Percentiles rank a stretch among this genome's conserved stretches.
These are phyloP conservation scores for Quillaja saponaria DNA, from an alignment of 306 rosid genomes.

Conservation along the genomic window DNA sequence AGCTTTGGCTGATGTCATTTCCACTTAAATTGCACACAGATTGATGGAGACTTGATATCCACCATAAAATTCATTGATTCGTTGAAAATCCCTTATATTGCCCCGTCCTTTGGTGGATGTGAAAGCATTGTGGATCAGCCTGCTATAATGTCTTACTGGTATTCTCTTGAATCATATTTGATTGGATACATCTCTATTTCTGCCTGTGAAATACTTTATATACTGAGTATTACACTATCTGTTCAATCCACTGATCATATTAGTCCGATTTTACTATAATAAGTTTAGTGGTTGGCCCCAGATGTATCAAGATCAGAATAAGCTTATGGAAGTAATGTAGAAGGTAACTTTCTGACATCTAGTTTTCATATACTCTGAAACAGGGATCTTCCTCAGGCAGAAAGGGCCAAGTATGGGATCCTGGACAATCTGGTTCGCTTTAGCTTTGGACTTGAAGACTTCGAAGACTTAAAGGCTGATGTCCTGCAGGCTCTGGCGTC, in stretches of 20 bases:
- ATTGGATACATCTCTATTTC: no score
- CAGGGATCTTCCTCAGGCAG: slow-evolving; percentile 76
- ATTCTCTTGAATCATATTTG: slow-evolving; percentile 22
- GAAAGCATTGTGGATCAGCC: slow-evolving; percentile 99
- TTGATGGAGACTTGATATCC: slow-evolving; percentile 68
- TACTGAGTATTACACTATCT: not conserved
- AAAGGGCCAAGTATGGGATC: slow-evolving; percentile 77
- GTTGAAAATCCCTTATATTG: slow-evolving; percentile 88
- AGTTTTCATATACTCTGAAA: slow-evolving; percentile 27
- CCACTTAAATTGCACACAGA: slow-evolving; percentile 42
- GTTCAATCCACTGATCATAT: slow-evolving; percentile 7
- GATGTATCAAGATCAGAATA: slow-evolving; percentile 9
- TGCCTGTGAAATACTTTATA: not conserved
- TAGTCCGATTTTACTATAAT: slow-evolving; percentile 24
- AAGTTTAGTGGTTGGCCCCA: slow-evolving; percentile 15
- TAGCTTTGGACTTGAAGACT: slow-evolving; percentile 91
- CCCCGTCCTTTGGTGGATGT: slow-evolving; percentile 96
- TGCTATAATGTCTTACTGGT: slow-evolving; percentile 94
- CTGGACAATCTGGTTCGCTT: slow-evolving; percentile 88
- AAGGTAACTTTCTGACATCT: not conserved
- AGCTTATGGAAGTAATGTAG: not conserved
- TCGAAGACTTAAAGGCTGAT: slow-evolving; percentile 66
- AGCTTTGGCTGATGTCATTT: not conserved
- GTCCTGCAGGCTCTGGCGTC: slow-evolving; percentile 66
- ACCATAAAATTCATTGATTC: slow-evolving; percentile 79